Percentiles rank a stretch among this genome's conserved stretches.
These are phyloP conservation scores for Zygotorulaspora chibaensis DNA, from an alignment of 805 yeast genomes.

Conservation along the genomic window DNA sequence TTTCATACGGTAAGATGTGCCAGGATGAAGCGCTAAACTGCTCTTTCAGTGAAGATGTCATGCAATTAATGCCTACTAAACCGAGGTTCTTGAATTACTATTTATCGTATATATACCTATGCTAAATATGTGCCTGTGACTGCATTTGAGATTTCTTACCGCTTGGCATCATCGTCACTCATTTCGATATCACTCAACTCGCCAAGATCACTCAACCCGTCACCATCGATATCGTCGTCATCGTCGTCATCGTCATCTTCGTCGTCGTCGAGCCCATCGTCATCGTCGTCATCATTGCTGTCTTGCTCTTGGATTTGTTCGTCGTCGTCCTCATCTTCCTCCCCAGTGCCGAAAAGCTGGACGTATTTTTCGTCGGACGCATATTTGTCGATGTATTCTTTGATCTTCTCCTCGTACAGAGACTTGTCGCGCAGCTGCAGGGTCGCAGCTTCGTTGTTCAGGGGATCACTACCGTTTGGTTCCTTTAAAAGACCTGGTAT, in stretches of 20 bases:
- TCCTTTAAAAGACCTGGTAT: constrained; percentile 86
- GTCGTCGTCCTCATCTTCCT: constrained; percentile 47
- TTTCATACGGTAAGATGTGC: too few species aligned
- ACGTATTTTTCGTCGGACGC: constrained; percentile 45
- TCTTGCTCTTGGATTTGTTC: constrained; percentile 34
- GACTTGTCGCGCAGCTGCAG: constrained; percentile 65
- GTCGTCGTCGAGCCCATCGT: constrained; percentile 12
- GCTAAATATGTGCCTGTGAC: background rate
- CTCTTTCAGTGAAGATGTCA: too few species aligned
- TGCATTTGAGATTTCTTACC: background rate
- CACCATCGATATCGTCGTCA: constrained; percentile 16
- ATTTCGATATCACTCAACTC: constrained; percentile 33
- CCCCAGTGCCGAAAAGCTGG: constrained; percentile 44
- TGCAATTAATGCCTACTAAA: too few species aligned
- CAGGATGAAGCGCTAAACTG: too few species aligned
- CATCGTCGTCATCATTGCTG: constrained; percentile 31
- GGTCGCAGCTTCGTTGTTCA: constrained; percentile 85
- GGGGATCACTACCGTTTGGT: constrained; percentile 92
- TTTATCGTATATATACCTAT: background rate
- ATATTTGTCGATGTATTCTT: constrained; percentile 65
- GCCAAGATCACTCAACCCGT: constrained; percentile 12
- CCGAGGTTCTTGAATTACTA: background rate
- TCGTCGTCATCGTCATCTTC: constrained; percentile 12
- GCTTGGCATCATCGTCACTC: constrained; percentile 10
- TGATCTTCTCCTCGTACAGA: constrained; percentile 64